Percentiles rank a stretch among this genome's conserved stretches.
These are phyloP conservation scores for Trichoderma endophyticum DNA, from an alignment of 2,329 filamentous ascomycete species.

Conservation along the genomic window DNA sequence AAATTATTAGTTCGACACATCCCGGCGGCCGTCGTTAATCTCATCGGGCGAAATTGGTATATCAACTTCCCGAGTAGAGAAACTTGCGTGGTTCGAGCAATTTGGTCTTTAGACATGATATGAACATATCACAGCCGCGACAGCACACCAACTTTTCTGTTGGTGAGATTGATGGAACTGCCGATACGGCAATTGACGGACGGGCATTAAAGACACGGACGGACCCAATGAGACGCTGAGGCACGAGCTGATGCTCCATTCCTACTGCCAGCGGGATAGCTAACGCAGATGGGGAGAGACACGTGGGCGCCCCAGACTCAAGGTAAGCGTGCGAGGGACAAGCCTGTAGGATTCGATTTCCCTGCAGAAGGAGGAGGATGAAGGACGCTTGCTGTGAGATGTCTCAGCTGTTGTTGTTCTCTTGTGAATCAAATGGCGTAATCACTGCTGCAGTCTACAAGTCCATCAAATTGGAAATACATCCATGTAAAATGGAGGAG, in stretches of 20 bases:
- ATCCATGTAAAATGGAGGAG: not conserved
- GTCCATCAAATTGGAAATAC: not conserved
- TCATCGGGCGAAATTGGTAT: not conserved
- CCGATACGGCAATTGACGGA: not conserved
- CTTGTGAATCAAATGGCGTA: not conserved
- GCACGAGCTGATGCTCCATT: not conserved
- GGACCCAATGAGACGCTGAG: not conserved
- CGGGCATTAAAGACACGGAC: not conserved
- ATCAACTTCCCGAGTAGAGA: not conserved
- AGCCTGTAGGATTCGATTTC: not conserved
- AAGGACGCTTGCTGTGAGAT: not conserved
- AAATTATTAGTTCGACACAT: not conserved
- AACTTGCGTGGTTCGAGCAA: not conserved
- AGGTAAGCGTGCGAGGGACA: not conserved
- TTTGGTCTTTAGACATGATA: not conserved
- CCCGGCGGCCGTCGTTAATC: not conserved
- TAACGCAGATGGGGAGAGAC: not conserved
- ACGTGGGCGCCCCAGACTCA: slow-evolving; percentile 7
- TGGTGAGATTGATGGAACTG: not conserved
- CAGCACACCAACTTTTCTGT: not conserved
- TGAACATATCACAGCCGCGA: not conserved
- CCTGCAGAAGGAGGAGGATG: slow-evolving; percentile 1
- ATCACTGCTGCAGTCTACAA: not conserved
- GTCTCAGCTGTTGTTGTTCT: not conserved
- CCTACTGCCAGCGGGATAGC: not conserved